Evolutionary conservation across 306 rosid species (phyloP), one percentile per base, ranked within the genome.

Genomic region (Casuarina equisetifolia): DNA sequence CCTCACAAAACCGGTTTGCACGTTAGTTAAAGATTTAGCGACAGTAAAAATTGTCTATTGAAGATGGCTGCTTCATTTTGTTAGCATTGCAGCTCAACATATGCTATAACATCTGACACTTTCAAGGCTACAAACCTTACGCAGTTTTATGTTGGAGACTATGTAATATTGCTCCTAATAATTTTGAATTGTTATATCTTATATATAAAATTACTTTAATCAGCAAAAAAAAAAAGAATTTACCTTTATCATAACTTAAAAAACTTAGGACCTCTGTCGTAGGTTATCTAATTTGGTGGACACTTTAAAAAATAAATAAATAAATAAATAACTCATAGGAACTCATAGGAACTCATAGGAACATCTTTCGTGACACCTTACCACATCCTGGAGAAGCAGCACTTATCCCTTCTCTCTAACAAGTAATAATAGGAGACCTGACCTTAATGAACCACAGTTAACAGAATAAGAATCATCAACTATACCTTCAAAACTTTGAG

Each of bases 401-500:
- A 46, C 50, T 46, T 46, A 11, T 46, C 50, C 50, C 50, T 46
- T 8, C 50, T 46, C 9, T 55, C 62, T 5, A 55, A 1, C 9
- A 66, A 16, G 70, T 66, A 16, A 66, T 36, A n/a, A 66, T 17
- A 38, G 48, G 25, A 40, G 48, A 66, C 46, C 13, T 12, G 25
- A 64, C 17, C 17, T 15, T 25, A 25, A 25, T 25, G 49, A 16
- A 40, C 71, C 1, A 4, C 42, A 48, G 42, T 17, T 38, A 3
- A 73, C 4, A n/a, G n/a, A 25, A 54, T 35, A 61, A 59, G 84
- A 54, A 78, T 73, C 86, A 69, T 58, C 71, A 73, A 32, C 57
- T 57, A 69, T 64, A 76, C 44, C 81, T 77, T 76, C 52, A 58
- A 81, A 76, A 58, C 74, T 58, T 66, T 15, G 83, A 83, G 78